phyloP scores from a whole-genome alignment of 192 early-diverging fungal genomes.

The Entomortierella parvispora region DNA sequence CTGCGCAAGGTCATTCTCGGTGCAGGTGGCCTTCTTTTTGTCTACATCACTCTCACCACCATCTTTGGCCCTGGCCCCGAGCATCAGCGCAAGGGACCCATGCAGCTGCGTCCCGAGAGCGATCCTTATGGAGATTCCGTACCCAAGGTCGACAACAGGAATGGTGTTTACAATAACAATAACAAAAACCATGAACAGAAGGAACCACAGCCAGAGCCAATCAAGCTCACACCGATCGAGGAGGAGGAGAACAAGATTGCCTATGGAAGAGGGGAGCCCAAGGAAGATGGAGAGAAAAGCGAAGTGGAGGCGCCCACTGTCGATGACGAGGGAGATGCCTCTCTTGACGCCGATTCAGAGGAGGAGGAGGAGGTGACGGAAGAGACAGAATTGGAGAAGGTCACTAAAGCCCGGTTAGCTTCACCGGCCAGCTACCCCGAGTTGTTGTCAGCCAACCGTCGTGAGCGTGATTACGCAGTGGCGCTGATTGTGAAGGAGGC shows the following conservation, averaged over 20 bases:
- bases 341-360: neutral
- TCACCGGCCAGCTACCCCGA: constrained; percentile 29
- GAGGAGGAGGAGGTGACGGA: neutral
- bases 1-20: constrained; percentile 36
- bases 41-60: constrained; percentile 44
- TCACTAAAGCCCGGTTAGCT: constrained; percentile 9
- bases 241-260: neutral
- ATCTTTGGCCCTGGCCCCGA: constrained; percentile 29
- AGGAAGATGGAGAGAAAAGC: neutral
- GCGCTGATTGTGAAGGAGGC: constrained; percentile 46
- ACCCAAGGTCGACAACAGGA: constrained; percentile 15
- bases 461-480: constrained; percentile 40
- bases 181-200: neutral
- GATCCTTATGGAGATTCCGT: constrained; percentile 25
- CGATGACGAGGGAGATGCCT: constrained; percentile 8
- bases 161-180: neutral
- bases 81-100: constrained; percentile 5
- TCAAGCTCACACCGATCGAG: constrained; percentile 3
- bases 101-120: constrained; percentile 14
- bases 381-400: constrained; percentile 5
- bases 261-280: constrained; percentile 20
- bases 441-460: constrained; percentile 30
- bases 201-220: neutral
- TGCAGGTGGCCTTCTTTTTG: constrained; percentile 39
- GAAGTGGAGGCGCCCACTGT: neutral